Conservation (phyloP, 768 basidiomycete species). For the Lactarius sp. region DNA sequence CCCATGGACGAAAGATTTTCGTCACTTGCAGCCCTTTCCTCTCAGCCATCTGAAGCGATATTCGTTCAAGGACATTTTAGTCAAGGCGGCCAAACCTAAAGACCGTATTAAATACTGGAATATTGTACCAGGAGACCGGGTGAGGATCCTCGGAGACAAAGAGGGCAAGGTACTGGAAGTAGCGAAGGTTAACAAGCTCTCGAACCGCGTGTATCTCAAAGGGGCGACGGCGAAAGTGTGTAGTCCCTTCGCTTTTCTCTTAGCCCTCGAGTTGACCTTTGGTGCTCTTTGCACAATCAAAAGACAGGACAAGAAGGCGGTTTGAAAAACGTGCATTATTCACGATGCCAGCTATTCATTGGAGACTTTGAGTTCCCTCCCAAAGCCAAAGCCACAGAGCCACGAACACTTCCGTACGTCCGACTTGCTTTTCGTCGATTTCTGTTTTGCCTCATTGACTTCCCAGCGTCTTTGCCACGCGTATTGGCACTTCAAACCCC, state of each 20-base stretch:
- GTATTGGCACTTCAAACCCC: conserved; percentile 57
- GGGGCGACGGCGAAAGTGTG: conserved; percentile 39
- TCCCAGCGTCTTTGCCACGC: conserved; percentile 70
- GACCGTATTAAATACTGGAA: conserved; percentile 86
- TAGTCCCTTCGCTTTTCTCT: neutral
- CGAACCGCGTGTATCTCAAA: conserved; percentile 61
- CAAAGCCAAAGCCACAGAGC: conserved; percentile 27
- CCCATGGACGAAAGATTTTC: conserved; percentile 62
- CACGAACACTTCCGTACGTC: conserved; percentile 31
- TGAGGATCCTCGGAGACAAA: conserved; percentile 64
- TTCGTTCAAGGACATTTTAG: conserved; percentile 38
- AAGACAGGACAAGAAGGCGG: conserved; percentile 13
- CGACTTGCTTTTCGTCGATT: neutral
- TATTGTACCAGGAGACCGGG: conserved; percentile 77
- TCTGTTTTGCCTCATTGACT: neutral
- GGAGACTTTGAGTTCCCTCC: conserved; percentile 59
- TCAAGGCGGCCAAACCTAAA: conserved; percentile 54
- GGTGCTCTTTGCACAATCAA: conserved; percentile 28
- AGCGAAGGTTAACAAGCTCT: conserved; percentile 64
- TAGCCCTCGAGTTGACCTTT: neutral
- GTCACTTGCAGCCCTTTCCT: conserved; percentile 60
- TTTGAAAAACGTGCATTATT: conserved; percentile 48
- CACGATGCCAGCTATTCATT: conserved; percentile 73
- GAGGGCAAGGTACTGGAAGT: conserved; percentile 62
- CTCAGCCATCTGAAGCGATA: conserved; percentile 45